A percentile compares a stretch with the other conserved stretches of the same genome.
phyloP scores from a whole-genome alignment of 2,329 filamentous ascomycete species.

The Penicillium decumbens region DNA sequence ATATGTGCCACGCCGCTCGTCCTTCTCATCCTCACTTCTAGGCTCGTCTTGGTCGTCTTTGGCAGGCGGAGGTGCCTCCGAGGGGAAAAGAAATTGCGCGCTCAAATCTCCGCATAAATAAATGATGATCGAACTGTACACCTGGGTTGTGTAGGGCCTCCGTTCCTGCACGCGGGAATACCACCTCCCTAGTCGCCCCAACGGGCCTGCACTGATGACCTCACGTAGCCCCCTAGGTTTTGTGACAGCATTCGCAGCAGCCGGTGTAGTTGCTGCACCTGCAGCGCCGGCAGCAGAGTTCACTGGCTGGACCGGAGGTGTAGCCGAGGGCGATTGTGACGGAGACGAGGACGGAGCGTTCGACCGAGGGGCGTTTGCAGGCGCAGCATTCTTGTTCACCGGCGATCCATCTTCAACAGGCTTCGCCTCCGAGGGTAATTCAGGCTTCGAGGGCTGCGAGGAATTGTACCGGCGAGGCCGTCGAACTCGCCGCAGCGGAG shows the following conservation, averaged over 20 bases:
- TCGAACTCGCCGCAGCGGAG: slow-evolving; percentile 16
- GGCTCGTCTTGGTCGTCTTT: slow-evolving; percentile 42
- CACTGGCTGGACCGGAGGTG: slow-evolving; percentile 2
- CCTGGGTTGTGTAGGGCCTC: slow-evolving; percentile 73
- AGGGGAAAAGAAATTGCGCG: slow-evolving; percentile 63
- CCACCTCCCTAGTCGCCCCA: slow-evolving; percentile 34
- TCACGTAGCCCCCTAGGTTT: slow-evolving; percentile 26
- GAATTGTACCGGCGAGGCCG: slow-evolving; percentile 20
- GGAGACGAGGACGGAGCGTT: not conserved
- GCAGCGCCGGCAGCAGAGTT: slow-evolving; percentile 18
- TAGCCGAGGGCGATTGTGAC: not conserved
- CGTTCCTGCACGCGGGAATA: slow-evolving; percentile 69
- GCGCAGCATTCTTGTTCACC: slow-evolving; percentile 1
- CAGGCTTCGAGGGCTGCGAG: slow-evolving; percentile 7
- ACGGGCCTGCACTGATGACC: slow-evolving; percentile 27
- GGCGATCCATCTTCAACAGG: slow-evolving; percentile 1
- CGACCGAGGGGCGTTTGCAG: not conserved
- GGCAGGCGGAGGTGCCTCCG: slow-evolving; percentile 26
- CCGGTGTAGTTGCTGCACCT: slow-evolving; percentile 21
- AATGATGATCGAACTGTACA: slow-evolving; percentile 69
- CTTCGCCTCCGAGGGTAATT: slow-evolving; percentile 1
- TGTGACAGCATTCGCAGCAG: slow-evolving; percentile 12
- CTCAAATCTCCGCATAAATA: slow-evolving; percentile 74
- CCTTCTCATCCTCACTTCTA: slow-evolving; percentile 38
- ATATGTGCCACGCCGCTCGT: slow-evolving; percentile 43